Percentiles rank a stretch among this genome's conserved stretches.
Conservation (phyloP, 306 rosid genomes). For the Neltuma alba region DNA sequence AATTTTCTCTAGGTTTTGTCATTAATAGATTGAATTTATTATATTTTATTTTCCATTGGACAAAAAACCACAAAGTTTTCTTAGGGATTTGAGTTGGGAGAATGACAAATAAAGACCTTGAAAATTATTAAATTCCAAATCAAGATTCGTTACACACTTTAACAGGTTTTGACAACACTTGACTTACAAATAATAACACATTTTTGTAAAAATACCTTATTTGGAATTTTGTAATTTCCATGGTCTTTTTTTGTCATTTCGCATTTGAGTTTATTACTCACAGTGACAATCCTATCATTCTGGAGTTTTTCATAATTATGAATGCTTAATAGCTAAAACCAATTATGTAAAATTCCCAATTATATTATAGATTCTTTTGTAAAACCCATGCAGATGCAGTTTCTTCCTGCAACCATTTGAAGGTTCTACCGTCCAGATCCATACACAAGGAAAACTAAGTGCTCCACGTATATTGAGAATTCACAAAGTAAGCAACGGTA, state of each 20-base stretch:
- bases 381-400: slow-evolving; percentile 69
- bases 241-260: too few relatives aligned
- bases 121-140: too few relatives aligned
- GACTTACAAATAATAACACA: too few relatives aligned
- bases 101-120: too few relatives aligned
- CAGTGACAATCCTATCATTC: slow-evolving; percentile 29
- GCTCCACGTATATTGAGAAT: slow-evolving; percentile 91
- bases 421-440: slow-evolving; percentile 70
- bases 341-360: slow-evolving; percentile 13
- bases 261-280: slow-evolving; percentile 28
- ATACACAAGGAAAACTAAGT: slow-evolving; percentile 84
- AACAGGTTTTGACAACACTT: too few relatives aligned
- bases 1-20: not conserved
- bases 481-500: slow-evolving; percentile 62
- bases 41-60: slow-evolving; percentile 4
- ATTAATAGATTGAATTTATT: slow-evolving; percentile 15
- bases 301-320: slow-evolving; percentile 15
- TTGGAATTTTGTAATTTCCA: too few relatives aligned
- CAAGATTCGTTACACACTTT: too few relatives aligned
- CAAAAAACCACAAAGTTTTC: not conserved
- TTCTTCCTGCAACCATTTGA: slow-evolving; percentile 84
- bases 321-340: slow-evolving; percentile 2
- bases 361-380: slow-evolving; percentile 20
- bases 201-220: too few relatives aligned
- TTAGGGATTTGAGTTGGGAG: slow-evolving; percentile 20